Base-by-base conservation (phyloP, 2,329 filamentous ascomycete genomes). In the Arthrobotrys pseudoclavata region DNA sequence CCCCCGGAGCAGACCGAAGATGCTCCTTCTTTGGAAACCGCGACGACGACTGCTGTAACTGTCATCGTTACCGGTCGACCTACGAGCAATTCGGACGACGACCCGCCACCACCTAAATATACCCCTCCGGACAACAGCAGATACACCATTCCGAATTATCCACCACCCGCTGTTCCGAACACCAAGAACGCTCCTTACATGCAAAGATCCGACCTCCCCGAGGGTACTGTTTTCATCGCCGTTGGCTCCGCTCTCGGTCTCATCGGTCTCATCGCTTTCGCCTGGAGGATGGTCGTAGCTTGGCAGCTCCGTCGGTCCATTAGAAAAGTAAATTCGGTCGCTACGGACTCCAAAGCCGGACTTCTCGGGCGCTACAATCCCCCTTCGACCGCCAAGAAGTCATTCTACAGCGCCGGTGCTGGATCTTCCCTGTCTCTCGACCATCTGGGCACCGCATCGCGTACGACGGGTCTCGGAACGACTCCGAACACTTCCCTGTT, bases 181-280 rank as follows among this genome's bases (percentile, higher is more conserved):
- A 97, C 92, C 2, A 87, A 88, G 45, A 89, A 91, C 82, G 96
- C 96, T 4, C 94, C 95, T 15, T 99, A 93, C 83, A 97, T 98
- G 93, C 91, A 94, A 82, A 90, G 91, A 82, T 96, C 94, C 0
- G 90, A 85, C 66, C 87, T 94, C 10, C 96, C 96, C 1, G 92
- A 98, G 82, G 96, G 96, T 68, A 97, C 95, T 3, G 91, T 99
- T 75, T 99, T 99, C 85, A 99, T 99, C 81, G 91, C 90, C 22
- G 96, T 98, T 0, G 96, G 96, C 53, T 92, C 94, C 26, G 91
- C 93, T 29, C 88, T 99, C 5, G 96, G 93, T 15, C 91, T 94
- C 80, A 89, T 97, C 79, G 93, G 90, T 10, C 86, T 93, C 7
- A 90, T 90, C n/a, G 89, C 98, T 52, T 87, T 99, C 12, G 87